Evolutionary conservation across 495 filamentous ascomycete species (phyloP), one percentile per base, ranked within the genome.

Genomic region (Aspergillus asperescens): DNA sequence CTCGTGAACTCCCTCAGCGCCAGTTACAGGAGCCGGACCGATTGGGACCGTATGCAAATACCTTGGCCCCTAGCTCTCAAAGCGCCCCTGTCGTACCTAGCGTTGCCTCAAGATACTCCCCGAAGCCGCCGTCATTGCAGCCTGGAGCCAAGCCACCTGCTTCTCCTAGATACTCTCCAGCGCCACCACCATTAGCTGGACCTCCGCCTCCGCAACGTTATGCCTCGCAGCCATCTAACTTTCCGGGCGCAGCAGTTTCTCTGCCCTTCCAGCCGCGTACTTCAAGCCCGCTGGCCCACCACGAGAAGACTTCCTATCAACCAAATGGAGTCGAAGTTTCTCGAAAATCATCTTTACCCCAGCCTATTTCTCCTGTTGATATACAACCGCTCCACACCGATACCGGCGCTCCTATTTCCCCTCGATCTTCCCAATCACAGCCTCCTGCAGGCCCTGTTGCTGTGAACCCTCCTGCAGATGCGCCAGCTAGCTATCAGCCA

Each of bases 251-350:
- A 67, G 42, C 79, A 23, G 74, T 79, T 4, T 54, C 76, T 4
- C 70, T 89, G 59, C 77, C 85, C 10, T 89, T 90, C 66, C 88
- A 88, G 50, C 89, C 89, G 7, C 81, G 89, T 47, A 93, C 88
- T 16, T 93, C 87, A 16, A 95, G 89, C 61, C 90, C 88, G 9
- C 73, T 94, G 24, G 90, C 88, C 16, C 82, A 90, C 46, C 71
- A 76, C 47, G 72, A 76, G 45, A 74, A 73, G 46, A 56, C 59
- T 22, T 70, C 67, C 3, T 71, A 74, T 28, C 70, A 70, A 38
- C 61, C 66, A 3, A 61, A 64, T 28, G 62, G 62, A 13, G 27
- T 8, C 29, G 62, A 63, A 13, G 27, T 8, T 10, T 47, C 57
- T 16, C 47, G 63, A 3, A 62, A 59, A 34, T 58, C 55, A 4